These are phyloP conservation scores for Waltergamsia citrina DNA, from an alignment of 2,329 filamentous ascomycete genomes.

Conservation along the genomic window DNA sequence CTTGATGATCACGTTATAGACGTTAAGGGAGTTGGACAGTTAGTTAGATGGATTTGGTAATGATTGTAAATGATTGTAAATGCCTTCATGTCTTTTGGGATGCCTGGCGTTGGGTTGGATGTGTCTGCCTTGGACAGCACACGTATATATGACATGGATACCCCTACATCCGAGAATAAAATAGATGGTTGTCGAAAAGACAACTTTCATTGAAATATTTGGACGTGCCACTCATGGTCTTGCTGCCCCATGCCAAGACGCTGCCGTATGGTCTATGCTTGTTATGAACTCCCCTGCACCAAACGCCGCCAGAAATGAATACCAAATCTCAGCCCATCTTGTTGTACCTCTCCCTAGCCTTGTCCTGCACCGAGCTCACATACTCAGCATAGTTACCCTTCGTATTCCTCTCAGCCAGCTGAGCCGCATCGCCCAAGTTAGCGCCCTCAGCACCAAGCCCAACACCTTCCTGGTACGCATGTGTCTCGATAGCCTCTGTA, in stretches of 20 bases:
- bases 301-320: too few relatives aligned
- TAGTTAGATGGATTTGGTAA: not conserved
- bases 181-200: too few relatives aligned
- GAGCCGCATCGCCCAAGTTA: conserved; percentile 58
- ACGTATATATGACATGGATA: not conserved
- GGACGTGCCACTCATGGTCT: too few relatives aligned
- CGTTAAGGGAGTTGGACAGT: too few relatives aligned
- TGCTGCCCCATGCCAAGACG: too few relatives aligned
- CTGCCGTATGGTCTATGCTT: not conserved
- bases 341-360: conserved; percentile 57
- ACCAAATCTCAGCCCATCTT: conserved; percentile 28
- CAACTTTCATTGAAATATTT: too few relatives aligned
- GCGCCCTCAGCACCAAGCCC: conserved; percentile 61
- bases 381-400: conserved; percentile 52
- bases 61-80: not conserved
- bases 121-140: too few relatives aligned
- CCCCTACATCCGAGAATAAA: not conserved
- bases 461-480: conserved; percentile 58
- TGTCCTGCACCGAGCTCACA: conserved; percentile 54
- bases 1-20: conserved; percentile 2
- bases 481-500: conserved; percentile 53
- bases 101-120: too few relatives aligned
- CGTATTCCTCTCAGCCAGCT: conserved; percentile 53
- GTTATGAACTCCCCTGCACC: too few relatives aligned
- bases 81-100: not conserved